These are phyloP conservation scores for Epichloe festucae DNA, from an alignment of 2,329 filamentous ascomycete genomes.

Conservation along the genomic window DNA sequence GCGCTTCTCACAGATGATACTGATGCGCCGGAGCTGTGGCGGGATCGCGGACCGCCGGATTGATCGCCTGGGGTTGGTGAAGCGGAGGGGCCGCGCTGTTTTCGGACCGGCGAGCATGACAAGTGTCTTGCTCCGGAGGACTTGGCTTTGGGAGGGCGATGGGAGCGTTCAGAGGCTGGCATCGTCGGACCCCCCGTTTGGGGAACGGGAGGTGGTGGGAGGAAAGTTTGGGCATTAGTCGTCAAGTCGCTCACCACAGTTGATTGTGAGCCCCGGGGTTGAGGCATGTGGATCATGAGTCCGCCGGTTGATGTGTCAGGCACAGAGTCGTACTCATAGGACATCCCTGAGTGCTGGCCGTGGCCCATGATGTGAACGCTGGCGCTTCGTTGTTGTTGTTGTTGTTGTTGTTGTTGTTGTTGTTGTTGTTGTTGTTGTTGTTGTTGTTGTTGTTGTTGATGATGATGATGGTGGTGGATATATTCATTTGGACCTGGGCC, in stretches of 20 bases:
- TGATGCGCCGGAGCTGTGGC: constrained; percentile 27
- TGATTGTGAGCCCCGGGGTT: constrained; percentile 24
- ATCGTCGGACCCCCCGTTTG: constrained; percentile 1
- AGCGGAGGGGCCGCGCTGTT: constrained; percentile 25
- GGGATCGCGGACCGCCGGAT: constrained; percentile 15
- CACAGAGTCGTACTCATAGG: constrained; percentile 25
- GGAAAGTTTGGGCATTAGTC: constrained; percentile 22
- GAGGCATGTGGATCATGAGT: constrained; percentile 43
- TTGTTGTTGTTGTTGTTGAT: neutral
- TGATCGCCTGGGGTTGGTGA: constrained; percentile 26
- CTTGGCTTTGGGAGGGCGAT: constrained; percentile 37
- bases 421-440: neutral
- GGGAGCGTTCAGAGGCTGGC: constrained; percentile 23
- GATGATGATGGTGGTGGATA: neutral
- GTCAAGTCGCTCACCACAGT: constrained; percentile 23
- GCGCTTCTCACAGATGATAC: constrained; percentile 22
- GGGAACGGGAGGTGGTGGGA: constrained; percentile 17
- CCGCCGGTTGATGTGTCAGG: constrained; percentile 22
- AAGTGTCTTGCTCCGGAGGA: constrained; percentile 40
- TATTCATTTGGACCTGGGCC: constrained; percentile 14
- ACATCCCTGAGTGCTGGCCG: constrained; percentile 25
- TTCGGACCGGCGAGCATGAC: constrained; percentile 27
- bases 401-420: neutral
- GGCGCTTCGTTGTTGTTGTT: constrained; percentile 14
- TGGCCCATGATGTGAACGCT: constrained; percentile 28